These are phyloP conservation scores for Alternaria solani DNA, from an alignment of 2,329 filamentous ascomycete genomes.

Conservation along the genomic window DNA sequence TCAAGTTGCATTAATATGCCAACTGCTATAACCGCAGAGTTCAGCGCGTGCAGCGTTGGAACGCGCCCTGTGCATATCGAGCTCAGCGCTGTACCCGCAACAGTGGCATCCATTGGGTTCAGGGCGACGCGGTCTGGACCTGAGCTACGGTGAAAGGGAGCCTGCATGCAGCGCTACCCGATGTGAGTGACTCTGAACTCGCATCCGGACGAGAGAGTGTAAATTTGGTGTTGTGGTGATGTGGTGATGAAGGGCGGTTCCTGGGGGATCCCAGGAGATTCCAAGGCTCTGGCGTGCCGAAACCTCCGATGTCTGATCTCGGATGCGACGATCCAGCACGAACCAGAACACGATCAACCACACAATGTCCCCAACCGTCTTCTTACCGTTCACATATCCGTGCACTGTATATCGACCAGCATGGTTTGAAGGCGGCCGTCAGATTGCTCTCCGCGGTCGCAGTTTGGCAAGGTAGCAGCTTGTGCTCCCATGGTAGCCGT, in stretches of 20 bases:
- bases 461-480: conserved; percentile 45
- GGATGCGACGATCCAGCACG: conserved; percentile 26
- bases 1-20: conserved; percentile 20
- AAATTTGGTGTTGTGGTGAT: conserved; percentile 4
- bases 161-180: neutral
- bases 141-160: neutral
- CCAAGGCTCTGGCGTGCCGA: conserved; percentile 14
- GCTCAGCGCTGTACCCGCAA: neutral
- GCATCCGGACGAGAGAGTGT: conserved; percentile 2
- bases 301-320: conserved; percentile 31
- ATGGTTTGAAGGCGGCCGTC: conserved; percentile 23
- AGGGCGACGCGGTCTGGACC: neutral
- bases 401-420: conserved; percentile 14
- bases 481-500: conserved; percentile 41
- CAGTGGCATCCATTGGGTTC: neutral
- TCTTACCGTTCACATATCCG: conserved; percentile 12
- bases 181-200: conserved; percentile 11
- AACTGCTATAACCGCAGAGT: conserved; percentile 11
- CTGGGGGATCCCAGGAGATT: conserved; percentile 11
- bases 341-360: conserved; percentile 19
- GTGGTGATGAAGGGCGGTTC: conserved; percentile 3
- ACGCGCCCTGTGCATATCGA: neutral
- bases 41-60: conserved; percentile 4
- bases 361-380: conserved; percentile 6
- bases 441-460: conserved; percentile 23